Evolutionary conservation across 768 basidiomycete species (phyloP).

Genomic region (Mrakia gelida): DNA sequence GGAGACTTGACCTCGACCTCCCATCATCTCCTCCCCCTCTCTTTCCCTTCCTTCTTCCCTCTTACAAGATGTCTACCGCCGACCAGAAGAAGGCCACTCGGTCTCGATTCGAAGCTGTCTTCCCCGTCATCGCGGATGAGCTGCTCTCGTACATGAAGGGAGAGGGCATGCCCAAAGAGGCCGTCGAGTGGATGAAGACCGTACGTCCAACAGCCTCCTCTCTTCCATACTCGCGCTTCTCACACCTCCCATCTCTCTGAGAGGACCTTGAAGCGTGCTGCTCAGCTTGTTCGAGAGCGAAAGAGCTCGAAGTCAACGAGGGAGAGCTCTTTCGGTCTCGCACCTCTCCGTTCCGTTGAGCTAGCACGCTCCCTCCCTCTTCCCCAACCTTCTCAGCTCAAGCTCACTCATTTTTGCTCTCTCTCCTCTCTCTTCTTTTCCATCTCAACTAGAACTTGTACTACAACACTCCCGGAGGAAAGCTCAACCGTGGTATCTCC

Average conservation of each 20-base stretch:
- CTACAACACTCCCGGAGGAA: slow-evolving; percentile 93
- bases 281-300: background rate
- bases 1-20: background rate
- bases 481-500: slow-evolving; percentile 93
- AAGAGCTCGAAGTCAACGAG: background rate
- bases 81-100: slow-evolving; percentile 20
- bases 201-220: slow-evolving; percentile 49
- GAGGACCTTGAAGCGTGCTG: background rate
- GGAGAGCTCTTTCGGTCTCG: background rate
- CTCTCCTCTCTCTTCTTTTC: background rate
- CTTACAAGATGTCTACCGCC: background rate
- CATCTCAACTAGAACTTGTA: slow-evolving; percentile 61
- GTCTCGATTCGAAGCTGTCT: slow-evolving; percentile 64
- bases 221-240: background rate
- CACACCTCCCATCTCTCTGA: background rate
- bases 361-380: background rate
- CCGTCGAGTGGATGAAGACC: slow-evolving; percentile 74
- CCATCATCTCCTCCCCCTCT: background rate
- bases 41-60: background rate
- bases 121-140: slow-evolving; percentile 67
- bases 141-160: slow-evolving; percentile 62
- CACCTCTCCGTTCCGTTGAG: background rate
- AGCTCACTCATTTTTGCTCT: background rate
- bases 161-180: slow-evolving; percentile 77
- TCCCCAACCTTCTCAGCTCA: background rate